phyloP scores from a whole-genome alignment of 2,329 filamentous ascomycete species.

The Colletotrichum cordylinicola region DNA sequence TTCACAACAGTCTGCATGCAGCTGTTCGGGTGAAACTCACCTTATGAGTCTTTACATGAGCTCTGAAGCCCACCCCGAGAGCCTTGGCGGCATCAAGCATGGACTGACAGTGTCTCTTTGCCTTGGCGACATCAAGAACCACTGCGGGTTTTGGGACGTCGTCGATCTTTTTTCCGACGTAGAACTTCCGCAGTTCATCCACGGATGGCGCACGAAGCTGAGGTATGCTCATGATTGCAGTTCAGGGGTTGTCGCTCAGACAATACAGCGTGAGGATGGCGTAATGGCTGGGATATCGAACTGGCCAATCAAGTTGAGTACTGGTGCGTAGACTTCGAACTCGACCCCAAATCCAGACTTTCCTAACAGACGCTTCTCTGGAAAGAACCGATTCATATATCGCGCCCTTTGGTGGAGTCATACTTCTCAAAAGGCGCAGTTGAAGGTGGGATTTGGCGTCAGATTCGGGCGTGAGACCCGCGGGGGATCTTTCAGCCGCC shows the following conservation, averaged over 20 bases:
- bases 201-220: conserved; percentile 17
- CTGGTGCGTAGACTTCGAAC: fast-evolving
- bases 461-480: not conserved
- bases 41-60: conserved; percentile 73
- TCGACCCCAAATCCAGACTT: not conserved
- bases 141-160: conserved; percentile 58
- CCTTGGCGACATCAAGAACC: conserved; percentile 59
- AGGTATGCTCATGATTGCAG: conserved; percentile 17
- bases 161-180: conserved; percentile 29
- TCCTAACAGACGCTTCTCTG: not conserved
- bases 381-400: not conserved
- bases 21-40: conserved; percentile 31
- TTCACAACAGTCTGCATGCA: fast-evolving
- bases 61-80: conserved; percentile 60
- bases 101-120: conserved; percentile 59
- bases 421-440: not conserved
- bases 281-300: not conserved
- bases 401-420: not conserved
- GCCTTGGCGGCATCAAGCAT: conserved; percentile 57
- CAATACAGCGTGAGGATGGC: not conserved
- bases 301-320: not conserved
- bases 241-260: not conserved
- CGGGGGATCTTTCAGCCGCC: not conserved
- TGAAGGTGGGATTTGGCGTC: not conserved
- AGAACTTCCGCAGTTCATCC: conserved; percentile 26